These are phyloP conservation scores for Phytophthora brassicae DNA, from an alignment of 352 stramenopile genomes.

Conservation along the genomic window DNA sequence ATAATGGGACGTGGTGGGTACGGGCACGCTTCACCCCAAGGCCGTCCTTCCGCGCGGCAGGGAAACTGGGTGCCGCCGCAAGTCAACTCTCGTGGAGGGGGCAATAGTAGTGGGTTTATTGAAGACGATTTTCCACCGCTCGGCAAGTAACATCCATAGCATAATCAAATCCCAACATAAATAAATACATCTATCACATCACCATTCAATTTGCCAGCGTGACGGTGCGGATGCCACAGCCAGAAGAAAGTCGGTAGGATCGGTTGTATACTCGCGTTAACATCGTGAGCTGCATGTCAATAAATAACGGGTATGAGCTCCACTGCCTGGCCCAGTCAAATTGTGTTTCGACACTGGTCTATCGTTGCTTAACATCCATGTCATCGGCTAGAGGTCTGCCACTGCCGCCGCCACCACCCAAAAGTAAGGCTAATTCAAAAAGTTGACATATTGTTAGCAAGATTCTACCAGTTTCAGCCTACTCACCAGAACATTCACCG, in stretches of 20 bases:
- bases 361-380: slow-evolving; percentile 32
- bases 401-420: slow-evolving; percentile 25
- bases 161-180: slow-evolving; percentile 19
- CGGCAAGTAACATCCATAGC: slow-evolving; percentile 43
- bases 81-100: slow-evolving; percentile 23
- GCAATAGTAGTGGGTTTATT: slow-evolving; percentile 41
- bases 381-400: slow-evolving; percentile 28
- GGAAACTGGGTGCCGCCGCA: slow-evolving; percentile 26
- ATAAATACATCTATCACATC: slow-evolving; percentile 17
- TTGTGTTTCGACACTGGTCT: slow-evolving; percentile 23
- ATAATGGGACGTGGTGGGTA: slow-evolving; percentile 32
- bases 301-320: slow-evolving; percentile 34
- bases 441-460: neutral
- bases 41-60: slow-evolving; percentile 23
- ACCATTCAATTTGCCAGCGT: neutral
- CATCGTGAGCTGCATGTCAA: slow-evolving; percentile 20
- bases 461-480: neutral
- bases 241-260: neutral
- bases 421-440: slow-evolving; percentile 19
- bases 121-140: slow-evolving; percentile 77
- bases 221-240: neutral
- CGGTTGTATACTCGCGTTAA: slow-evolving; percentile 13
- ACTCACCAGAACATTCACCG: neutral
- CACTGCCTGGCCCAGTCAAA: slow-evolving; percentile 5
- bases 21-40: slow-evolving; percentile 33